phyloP scores from a whole-genome alignment of 2,329 filamentous ascomycete species.

The Aspergillus costaricaensis region DNA sequence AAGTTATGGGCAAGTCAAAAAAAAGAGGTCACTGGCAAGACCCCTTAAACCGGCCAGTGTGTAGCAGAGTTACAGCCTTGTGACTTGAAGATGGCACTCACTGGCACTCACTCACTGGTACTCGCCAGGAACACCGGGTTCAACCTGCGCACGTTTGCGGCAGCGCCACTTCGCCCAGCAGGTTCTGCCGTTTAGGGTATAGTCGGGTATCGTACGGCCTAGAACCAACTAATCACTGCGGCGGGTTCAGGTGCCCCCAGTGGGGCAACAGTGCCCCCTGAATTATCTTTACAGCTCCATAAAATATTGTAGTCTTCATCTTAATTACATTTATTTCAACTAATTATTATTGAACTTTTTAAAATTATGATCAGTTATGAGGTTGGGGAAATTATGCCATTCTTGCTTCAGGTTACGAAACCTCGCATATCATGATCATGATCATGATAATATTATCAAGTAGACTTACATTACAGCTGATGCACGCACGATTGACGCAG shows the following conservation, averaged over 20 bases:
- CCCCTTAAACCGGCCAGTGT: background rate
- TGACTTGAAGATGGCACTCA: background rate
- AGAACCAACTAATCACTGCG: constrained; percentile 6
- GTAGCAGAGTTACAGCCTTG: background rate
- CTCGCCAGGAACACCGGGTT: background rate
- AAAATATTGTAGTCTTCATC: background rate
- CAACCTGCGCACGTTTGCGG: constrained; percentile 15
- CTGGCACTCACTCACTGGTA: background rate
- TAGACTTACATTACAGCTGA: too few species aligned
- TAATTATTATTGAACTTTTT: too few species aligned
- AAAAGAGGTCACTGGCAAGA: background rate
- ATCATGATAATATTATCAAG: too few species aligned
- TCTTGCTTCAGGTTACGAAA: too few species aligned
- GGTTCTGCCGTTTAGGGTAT: background rate
- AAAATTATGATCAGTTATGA: too few species aligned
- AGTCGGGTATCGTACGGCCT: constrained; percentile 14
- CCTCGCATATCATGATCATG: too few species aligned
- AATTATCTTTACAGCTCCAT: constrained; percentile 2
- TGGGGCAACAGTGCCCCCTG: constrained; percentile 16
- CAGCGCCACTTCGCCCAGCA: constrained; percentile 14
- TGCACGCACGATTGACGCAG: too few species aligned
- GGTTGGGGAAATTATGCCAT: too few species aligned
- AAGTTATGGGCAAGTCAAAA: background rate
- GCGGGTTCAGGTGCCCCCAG: constrained; percentile 16
- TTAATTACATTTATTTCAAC: background rate